Base-by-base conservation (phyloP, 306 rosid species). In the Lagenaria siceraria region DNA sequence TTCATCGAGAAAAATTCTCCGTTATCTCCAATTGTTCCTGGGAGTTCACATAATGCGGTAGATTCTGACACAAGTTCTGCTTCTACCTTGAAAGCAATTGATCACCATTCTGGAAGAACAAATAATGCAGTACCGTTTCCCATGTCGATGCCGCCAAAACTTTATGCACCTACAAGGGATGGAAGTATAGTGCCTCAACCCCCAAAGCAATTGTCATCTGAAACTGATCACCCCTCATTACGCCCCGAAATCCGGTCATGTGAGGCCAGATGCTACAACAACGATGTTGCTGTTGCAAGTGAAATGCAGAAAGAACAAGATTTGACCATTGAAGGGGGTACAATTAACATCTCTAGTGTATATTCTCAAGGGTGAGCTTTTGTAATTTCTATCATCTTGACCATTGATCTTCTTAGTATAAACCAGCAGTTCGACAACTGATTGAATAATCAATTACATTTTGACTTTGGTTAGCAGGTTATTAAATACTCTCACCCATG, bases 351-450 rank as follows among this genome's bases (percentile, higher is more conserved):
- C 83, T 92, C 99, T 33, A 96, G 92, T 25, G 94, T 81, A 58
- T 96, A 89, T 84, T 96, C 99, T 72, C 89, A 92, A 85, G 92
- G 98, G 99, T 91, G 81, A 88, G 99, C 31, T 74, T 80, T 82
- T 48, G 62, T 43, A 14, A 40, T 65, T 56, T 52, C 46, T 17
- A 22, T 55, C 76, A 22, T 48, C 27, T 38, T 38, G 31, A 19
- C 58, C 24, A 49, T 63, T 12, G 17, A 46, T 19, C 27, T 1
- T 38, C 42, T 42, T 18, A 22, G 29, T 21, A 53, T 18, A 8
- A 33, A n/a, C 70, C 72, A n/a, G 29, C 15, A 38, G 9, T 65
- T 65, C n/a, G 73, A 38, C 51, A 42, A 21, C 35, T 14, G 52
- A 68, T 4, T 29, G 42, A 71, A 13, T 52, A 6, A 49, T 25